Percentiles rank a stretch among this genome's conserved stretches.
These are phyloP conservation scores for Heracleum sosnowskyi DNA, from an alignment of 129 eudicot species.

Conservation along the genomic window DNA sequence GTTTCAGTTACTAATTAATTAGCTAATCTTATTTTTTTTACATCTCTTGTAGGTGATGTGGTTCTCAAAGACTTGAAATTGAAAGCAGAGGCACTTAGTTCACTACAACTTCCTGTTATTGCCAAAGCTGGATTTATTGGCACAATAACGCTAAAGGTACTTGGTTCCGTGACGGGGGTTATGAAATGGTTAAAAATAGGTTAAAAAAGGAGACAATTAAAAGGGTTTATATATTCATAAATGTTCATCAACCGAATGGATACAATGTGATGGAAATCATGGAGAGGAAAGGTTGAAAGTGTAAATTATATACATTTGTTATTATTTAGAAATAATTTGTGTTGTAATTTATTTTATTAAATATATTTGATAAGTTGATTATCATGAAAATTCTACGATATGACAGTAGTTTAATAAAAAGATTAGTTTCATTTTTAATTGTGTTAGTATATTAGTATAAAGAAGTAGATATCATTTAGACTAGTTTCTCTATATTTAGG, in stretches of 20 bases:
- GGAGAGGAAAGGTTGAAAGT: background rate
- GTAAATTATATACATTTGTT: too few relatives aligned
- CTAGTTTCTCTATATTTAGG: too few relatives aligned
- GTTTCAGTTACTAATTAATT: background rate
- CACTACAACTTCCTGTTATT: slow-evolving; percentile 82
- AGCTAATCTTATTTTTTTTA: background rate
- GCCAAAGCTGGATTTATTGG: slow-evolving; percentile 96
- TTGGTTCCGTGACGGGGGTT: background rate
- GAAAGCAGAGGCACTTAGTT: slow-evolving; percentile 90
- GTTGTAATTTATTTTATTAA: too few relatives aligned
- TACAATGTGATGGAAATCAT: background rate
- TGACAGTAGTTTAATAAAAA: too few relatives aligned
- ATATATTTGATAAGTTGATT: too few relatives aligned
- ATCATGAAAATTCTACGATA: too few relatives aligned
- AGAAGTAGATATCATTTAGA: too few relatives aligned
- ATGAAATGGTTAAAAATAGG: background rate
- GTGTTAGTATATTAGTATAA: too few relatives aligned
- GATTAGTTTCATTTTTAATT: too few relatives aligned
- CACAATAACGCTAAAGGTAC: slow-evolving; percentile 87
- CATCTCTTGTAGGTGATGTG: slow-evolving; percentile 66
- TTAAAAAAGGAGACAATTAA: background rate
- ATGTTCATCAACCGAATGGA: background rate
- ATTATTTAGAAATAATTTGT: too few relatives aligned
- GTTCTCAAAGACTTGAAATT: slow-evolving; percentile 91
- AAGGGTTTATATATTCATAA: too few relatives aligned